A percentile compares a stretch with the other conserved stretches of the same genome.
Evolutionary conservation across 2,329 filamentous ascomycete genomes (phyloP).

Genomic region (Ascochyta pisi): DNA sequence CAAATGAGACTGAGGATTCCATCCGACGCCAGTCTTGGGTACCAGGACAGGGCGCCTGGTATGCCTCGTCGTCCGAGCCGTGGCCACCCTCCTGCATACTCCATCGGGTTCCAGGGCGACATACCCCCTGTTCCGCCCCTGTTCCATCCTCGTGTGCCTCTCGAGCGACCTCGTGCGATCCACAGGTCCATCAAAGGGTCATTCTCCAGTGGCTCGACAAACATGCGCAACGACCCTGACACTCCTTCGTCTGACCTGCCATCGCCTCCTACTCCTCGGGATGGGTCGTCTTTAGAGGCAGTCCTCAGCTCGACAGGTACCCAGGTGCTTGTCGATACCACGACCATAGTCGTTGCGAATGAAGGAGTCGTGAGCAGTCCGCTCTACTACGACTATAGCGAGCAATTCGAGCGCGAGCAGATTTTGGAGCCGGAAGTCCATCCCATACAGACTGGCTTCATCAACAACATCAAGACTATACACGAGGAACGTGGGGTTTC

Average conservation of each 20-base stretch:
- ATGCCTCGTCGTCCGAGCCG: constrained; percentile 23
- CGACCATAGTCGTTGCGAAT: constrained; percentile 37
- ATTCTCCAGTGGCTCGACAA: constrained; percentile 40
- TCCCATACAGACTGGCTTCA: constrained; percentile 46
- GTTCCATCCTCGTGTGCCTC: constrained; percentile 27
- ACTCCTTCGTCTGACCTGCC: constrained; percentile 54
- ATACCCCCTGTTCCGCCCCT: constrained; percentile 35
- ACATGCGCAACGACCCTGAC: constrained; percentile 47
- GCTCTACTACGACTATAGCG: constrained; percentile 49
- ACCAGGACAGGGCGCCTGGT: constrained; percentile 24
- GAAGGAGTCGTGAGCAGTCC: constrained; percentile 21
- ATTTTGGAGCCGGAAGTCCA: constrained; percentile 24
- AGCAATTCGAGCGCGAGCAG: constrained; percentile 44
- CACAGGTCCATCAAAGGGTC: constrained; percentile 34
- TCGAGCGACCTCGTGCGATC: constrained; percentile 29
- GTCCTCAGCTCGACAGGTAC: constrained; percentile 25
- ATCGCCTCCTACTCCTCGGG: constrained; percentile 53
- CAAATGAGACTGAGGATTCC: constrained; percentile 34
- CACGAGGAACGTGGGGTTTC: constrained; percentile 46
- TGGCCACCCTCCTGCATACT: constrained; percentile 20
- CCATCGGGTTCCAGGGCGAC: constrained; percentile 19
- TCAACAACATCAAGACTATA: constrained; percentile 52
- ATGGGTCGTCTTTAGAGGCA: constrained; percentile 46
- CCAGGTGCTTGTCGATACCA: constrained; percentile 37
- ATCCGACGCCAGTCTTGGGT: constrained; percentile 34